These are phyloP conservation scores for Coemansia sp. DNA, from an alignment of 192 early-diverging fungal species.

Conservation along the genomic window DNA sequence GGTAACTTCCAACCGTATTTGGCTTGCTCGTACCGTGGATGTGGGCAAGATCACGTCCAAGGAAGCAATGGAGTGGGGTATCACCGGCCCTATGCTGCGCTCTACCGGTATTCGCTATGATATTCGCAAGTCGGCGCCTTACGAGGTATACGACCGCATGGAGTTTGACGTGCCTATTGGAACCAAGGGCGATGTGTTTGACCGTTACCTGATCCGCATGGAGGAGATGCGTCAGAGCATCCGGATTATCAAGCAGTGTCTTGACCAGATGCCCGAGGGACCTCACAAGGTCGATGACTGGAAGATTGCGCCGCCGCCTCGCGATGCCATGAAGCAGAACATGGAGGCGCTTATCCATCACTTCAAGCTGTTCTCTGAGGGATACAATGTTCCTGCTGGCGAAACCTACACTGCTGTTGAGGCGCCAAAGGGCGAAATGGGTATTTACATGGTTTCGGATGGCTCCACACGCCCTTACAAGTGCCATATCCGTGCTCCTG, in stretches of 20 bases:
- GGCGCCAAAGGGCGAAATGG: slow-evolving; percentile 99
- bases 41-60: slow-evolving; percentile 85
- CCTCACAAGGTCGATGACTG: slow-evolving; percentile 93
- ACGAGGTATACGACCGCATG: slow-evolving; percentile 92
- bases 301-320: slow-evolving; percentile 94
- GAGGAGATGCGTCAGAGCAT: slow-evolving; percentile 99
- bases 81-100: slow-evolving; percentile 94
- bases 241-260: slow-evolving; percentile 92
- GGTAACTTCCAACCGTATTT: slow-evolving; percentile 91
- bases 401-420: slow-evolving; percentile 98
- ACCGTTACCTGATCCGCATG: slow-evolving; percentile 94
- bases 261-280: slow-evolving; percentile 94
- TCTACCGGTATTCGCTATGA: slow-evolving; percentile 93
- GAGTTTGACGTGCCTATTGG: slow-evolving; percentile 98
- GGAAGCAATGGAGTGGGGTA: slow-evolving; percentile 88
- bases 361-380: slow-evolving; percentile 99
- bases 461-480: slow-evolving; percentile 94
- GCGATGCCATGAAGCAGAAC: slow-evolving; percentile 94
- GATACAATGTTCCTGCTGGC: slow-evolving; percentile 93
- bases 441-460: slow-evolving; percentile 90
- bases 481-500: slow-evolving; percentile 96
- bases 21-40: slow-evolving; percentile 84
- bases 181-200: slow-evolving; percentile 92
- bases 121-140: slow-evolving; percentile 88
- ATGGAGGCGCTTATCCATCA: slow-evolving; percentile 99